Conservation (phyloP, 306 rosid genomes). For the Acmispon strigosus region DNA sequence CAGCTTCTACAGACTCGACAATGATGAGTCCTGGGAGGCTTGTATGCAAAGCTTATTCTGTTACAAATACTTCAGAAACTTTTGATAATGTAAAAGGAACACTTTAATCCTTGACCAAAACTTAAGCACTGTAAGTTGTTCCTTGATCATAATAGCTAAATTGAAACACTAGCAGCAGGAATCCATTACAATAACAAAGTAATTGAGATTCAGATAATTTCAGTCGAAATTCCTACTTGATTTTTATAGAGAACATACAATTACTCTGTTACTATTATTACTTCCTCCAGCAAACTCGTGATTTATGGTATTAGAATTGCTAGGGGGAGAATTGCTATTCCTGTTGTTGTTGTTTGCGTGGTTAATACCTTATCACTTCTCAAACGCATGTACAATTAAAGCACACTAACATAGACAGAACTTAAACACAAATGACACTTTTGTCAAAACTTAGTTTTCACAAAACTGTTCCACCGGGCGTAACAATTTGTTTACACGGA, state of each 20-base stretch:
- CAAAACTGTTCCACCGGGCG: no score
- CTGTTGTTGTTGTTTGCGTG: no score
- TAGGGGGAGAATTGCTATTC: no score
- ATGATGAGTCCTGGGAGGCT: constrained; percentile 96
- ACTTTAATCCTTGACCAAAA: not conserved
- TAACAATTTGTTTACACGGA: no score
- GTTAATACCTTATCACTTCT: no score
- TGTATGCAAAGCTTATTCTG: constrained; percentile 31
- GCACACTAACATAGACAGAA: no score
- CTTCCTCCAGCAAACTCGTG: no score
- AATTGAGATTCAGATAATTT: not conserved
- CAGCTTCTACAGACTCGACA: constrained; percentile 89
- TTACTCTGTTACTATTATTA: not conserved
- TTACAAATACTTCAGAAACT: not conserved
- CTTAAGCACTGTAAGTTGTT: not conserved
- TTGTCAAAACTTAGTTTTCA: no score
- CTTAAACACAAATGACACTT: no score
- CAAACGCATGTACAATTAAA: no score
- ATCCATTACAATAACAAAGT: not conserved
- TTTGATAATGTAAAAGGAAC: not conserved
- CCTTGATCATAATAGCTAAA: not conserved
- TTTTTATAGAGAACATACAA: not conserved
- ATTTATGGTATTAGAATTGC: no score
- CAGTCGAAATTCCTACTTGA: not conserved
- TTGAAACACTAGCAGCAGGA: not conserved